phyloP scores from a whole-genome alignment of 805 yeast genomes.

The Wickerhamiella cacticola region DNA sequence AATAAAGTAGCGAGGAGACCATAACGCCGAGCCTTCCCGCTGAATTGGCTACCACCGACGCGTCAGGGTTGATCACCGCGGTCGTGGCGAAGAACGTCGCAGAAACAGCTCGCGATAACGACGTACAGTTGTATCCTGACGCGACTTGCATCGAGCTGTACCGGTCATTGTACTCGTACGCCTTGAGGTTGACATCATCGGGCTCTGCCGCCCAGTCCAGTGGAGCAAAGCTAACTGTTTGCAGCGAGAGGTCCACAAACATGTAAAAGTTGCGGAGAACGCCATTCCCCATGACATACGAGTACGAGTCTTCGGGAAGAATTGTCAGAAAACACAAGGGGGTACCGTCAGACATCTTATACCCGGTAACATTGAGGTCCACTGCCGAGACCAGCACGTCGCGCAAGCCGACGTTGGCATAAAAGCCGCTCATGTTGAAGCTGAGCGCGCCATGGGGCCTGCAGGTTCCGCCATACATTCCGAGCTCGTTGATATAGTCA shows the following conservation, averaged over 20 bases:
- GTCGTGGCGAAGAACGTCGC: slow-evolving; percentile 9
- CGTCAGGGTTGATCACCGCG: neutral
- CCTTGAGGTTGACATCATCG: neutral
- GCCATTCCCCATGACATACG: slow-evolving; percentile 8
- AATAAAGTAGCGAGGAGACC: neutral
- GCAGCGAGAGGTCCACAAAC: slow-evolving; percentile 1
- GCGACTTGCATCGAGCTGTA: neutral
- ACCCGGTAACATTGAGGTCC: neutral
- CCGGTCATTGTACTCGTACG: slow-evolving; percentile 3
- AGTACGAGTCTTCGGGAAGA: slow-evolving; percentile 1
- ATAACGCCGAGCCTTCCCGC: neutral
- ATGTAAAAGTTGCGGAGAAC: slow-evolving; percentile 7
- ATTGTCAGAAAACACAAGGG: slow-evolving; percentile 4
- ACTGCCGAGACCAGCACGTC: slow-evolving; percentile 8
- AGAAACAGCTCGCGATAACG: neutral
- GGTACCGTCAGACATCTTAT: slow-evolving; percentile 6
- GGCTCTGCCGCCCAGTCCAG: neutral
- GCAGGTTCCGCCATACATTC: slow-evolving; percentile 5
- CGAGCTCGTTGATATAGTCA: neutral
- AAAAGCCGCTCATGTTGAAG: slow-evolving; percentile 8
- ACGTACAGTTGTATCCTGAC: slow-evolving; percentile 4
- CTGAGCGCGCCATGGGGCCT: neutral
- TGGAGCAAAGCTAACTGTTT: slow-evolving; percentile 7
- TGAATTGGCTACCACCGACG: neutral
- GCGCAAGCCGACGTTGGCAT: neutral